Conservation (phyloP, 257 asterid species). For the Solanum etuberosum region DNA sequence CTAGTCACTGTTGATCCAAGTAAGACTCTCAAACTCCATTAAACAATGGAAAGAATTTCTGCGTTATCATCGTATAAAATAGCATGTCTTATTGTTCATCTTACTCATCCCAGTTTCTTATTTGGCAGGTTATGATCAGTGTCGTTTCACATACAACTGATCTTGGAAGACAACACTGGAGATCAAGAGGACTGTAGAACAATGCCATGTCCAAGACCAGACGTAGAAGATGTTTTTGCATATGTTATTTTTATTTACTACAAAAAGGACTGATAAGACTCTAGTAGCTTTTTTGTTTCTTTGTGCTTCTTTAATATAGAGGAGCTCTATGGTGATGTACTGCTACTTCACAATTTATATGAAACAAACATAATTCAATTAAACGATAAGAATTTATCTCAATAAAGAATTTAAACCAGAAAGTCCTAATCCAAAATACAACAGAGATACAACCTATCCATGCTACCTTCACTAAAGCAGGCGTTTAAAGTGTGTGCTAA, state of each 20-base stretch:
- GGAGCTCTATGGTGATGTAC: neutral
- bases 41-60: neutral
- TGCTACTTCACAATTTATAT: neutral
- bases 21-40: neutral
- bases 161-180: neutral
- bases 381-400: neutral
- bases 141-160: neutral
- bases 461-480: neutral
- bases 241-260: neutral
- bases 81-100: neutral
- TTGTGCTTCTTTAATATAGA: neutral
- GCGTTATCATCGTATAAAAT: neutral
- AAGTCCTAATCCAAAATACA: neutral
- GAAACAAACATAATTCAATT: neutral
- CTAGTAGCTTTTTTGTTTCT: neutral
- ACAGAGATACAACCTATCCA: neutral
- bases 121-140: neutral
- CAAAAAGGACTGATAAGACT: neutral
- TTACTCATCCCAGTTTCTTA: neutral
- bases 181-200: neutral
- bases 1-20: constrained; percentile 7
- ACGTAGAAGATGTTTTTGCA: neutral
- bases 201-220: neutral
- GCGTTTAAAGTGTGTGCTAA: neutral
- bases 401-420: neutral